Evolutionary conservation across 2,329 filamentous ascomycete genomes (phyloP).

Genomic region (Pyricularia sp.): DNA sequence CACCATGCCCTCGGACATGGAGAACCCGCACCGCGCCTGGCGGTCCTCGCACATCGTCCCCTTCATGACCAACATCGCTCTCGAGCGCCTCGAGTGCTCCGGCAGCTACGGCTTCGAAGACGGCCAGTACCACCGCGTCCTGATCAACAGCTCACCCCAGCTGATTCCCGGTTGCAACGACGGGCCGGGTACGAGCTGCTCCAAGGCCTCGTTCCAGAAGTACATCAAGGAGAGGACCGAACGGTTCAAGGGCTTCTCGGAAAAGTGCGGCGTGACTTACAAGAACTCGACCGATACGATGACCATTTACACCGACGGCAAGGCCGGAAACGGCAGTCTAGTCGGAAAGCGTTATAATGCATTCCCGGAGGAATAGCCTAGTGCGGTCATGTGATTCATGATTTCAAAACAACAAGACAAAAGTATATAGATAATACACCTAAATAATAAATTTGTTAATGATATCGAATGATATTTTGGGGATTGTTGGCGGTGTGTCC

Average conservation of each 20-base stretch:
- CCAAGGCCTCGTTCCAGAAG: conserved; percentile 21
- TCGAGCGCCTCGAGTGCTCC: conserved; percentile 50
- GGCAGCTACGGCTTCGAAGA: conserved; percentile 40
- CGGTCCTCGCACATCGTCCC: conserved; percentile 48
- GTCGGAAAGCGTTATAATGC: not conserved
- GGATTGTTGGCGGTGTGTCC: not conserved
- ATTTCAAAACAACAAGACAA: not conserved
- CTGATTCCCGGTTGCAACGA: conserved; percentile 26
- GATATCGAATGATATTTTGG: not conserved
- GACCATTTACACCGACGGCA: conserved; percentile 16
- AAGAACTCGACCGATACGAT: conserved; percentile 21
- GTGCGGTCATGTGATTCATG: not conserved
- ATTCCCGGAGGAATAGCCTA: not conserved
- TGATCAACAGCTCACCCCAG: conserved; percentile 31
- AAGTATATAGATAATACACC: not conserved
- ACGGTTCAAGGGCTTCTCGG: conserved; percentile 26
- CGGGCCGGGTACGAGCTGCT: conserved; percentile 31
- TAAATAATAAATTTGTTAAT: not conserved
- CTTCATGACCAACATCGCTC: conserved; percentile 52
- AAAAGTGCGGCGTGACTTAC: conserved; percentile 22
- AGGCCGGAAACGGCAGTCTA: not conserved
- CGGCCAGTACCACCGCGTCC: conserved; percentile 33
- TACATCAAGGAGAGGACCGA: conserved; percentile 25
- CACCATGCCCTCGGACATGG: conserved; percentile 49
- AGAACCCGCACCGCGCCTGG: conserved; percentile 53